Percentiles rank a stretch among this genome's conserved stretches.
phyloP scores from a whole-genome alignment of 1,284 basidiomycete genomes.

The Cutaneotrichosporon mucoides region DNA sequence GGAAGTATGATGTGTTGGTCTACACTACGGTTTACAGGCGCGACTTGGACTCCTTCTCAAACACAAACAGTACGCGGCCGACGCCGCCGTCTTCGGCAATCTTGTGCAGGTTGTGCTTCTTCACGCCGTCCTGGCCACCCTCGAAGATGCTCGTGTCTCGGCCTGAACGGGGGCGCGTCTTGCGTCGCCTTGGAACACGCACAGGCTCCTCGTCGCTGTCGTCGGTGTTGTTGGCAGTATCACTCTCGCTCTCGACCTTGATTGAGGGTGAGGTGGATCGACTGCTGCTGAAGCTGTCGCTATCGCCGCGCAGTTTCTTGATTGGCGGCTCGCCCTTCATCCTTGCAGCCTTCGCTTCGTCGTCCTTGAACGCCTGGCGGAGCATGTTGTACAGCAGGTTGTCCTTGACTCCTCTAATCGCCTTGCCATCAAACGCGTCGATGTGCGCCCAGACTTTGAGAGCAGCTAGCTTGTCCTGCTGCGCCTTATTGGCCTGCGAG shows the following conservation, averaged over 20 bases:
- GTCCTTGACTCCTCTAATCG: conserved; percentile 55
- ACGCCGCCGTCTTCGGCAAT: conserved; percentile 28
- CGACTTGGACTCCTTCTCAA: conserved; percentile 42
- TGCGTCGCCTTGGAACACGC: neutral
- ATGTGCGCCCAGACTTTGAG: conserved; percentile 87
- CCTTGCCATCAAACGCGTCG: conserved; percentile 43
- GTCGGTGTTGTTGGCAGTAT: neutral
- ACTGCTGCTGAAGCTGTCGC: neutral
- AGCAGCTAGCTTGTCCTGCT: conserved; percentile 71
- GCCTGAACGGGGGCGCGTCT: neutral
- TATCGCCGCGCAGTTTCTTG: neutral
- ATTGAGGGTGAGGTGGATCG: neutral
- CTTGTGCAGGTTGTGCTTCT: conserved; percentile 33
- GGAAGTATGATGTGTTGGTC: no score
- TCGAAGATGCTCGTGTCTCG: neutral
- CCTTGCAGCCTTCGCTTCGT: neutral
- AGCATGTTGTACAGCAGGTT: conserved; percentile 32
- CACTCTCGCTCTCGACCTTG: neutral
- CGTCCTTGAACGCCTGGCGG: conserved; percentile 24
- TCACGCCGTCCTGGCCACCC: conserved; percentile 4
- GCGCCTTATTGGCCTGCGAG: conserved; percentile 49
- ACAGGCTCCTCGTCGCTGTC: conserved; percentile 6
- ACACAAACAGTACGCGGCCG: conserved; percentile 45
- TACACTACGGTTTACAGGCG: conserved; percentile 7
- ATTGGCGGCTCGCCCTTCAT: neutral